Conservation (phyloP, 306 rosid species). For the Luffa aegyptiaca region DNA sequence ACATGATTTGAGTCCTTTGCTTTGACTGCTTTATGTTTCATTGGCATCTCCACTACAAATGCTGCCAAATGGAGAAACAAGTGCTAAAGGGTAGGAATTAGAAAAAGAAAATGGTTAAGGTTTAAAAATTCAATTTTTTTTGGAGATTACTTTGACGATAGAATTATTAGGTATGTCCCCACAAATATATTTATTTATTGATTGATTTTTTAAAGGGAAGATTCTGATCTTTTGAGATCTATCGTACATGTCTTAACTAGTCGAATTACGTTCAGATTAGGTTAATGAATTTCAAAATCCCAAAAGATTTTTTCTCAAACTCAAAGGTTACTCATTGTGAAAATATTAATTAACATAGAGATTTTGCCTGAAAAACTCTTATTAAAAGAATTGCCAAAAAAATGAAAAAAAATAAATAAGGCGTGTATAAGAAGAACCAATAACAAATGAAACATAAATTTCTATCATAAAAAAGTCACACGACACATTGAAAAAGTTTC, state of each 20-base stretch:
- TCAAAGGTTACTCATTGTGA: neutral
- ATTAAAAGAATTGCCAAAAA: too few species aligned
- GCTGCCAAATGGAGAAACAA: neutral
- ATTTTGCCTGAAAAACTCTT: too few species aligned
- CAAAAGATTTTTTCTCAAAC: neutral
- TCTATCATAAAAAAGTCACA: neutral
- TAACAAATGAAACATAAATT: neutral
- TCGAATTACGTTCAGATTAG: too few species aligned
- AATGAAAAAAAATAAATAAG: too few species aligned
- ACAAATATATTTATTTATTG: too few species aligned
- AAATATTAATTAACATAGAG: neutral
- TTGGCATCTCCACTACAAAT: neutral
- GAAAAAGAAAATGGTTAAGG: too few species aligned
- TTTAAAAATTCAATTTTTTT: too few species aligned
- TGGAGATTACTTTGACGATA: neutral
- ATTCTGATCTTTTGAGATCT: too few species aligned
- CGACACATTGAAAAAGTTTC: neutral
- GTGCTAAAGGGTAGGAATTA: neutral
- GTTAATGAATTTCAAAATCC: neutral
- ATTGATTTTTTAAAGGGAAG: too few species aligned
- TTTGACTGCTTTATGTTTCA: neutral
- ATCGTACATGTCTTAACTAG: too few species aligned
- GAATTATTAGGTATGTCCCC: neutral
- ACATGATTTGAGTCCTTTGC: neutral
- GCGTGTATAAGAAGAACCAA: too few species aligned